phyloP scores from a whole-genome alignment of 306 rosid species.

The Citrullus amarus region DNA sequence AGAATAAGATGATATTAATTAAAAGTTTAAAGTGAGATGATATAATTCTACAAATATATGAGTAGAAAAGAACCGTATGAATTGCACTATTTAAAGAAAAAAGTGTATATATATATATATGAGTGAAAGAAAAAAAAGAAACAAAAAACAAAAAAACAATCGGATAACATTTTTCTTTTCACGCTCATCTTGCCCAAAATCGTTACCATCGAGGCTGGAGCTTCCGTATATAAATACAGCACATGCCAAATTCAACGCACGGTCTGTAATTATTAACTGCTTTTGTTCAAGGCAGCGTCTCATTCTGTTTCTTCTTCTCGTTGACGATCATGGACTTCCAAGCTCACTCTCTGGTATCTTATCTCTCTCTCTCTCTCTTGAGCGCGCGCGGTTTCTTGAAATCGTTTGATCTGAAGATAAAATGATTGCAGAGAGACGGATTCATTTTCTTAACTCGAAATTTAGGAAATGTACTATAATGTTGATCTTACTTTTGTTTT shows the following conservation, averaged over 20 bases:
- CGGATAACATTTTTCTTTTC: not conserved
- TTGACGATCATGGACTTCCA: slow-evolving; percentile 1
- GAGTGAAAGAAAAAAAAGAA: no score
- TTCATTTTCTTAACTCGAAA: not conserved
- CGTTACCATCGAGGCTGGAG: not conserved
- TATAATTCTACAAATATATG: no score
- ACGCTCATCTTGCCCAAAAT: not conserved
- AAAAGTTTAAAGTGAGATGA: no score
- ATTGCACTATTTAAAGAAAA: no score
- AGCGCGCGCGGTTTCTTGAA: not conserved
- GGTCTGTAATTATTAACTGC: not conserved
- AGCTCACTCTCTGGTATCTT: not conserved
- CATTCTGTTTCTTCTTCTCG: not conserved
- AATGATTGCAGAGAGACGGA: not conserved
- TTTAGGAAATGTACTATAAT: no score
- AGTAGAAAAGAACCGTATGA: no score
- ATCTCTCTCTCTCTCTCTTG: not conserved
- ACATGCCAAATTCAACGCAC: not conserved
- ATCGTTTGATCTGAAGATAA: not conserved
- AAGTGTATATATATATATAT: no score
- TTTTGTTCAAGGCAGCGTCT: not conserved
- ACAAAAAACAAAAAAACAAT: no score
- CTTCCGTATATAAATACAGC: not conserved
- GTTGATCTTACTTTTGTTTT: not conserved
- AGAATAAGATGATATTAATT: no score